These are phyloP conservation scores for Euphorbia corollata DNA, from an alignment of 441 rosid species.

Conservation along the genomic window DNA sequence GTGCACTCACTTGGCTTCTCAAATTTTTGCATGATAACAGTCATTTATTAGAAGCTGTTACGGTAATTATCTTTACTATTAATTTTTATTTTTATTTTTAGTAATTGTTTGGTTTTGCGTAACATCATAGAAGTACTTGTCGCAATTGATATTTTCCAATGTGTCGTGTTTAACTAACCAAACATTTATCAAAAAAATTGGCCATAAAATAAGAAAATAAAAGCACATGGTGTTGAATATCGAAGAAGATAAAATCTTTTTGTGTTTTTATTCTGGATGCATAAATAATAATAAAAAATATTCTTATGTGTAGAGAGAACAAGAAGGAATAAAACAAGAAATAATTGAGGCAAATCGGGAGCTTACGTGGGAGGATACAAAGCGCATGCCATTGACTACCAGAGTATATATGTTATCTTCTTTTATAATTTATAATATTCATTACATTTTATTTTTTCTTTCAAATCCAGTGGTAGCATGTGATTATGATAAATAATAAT, in stretches of 20 bases:
- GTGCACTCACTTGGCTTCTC: slow-evolving; percentile 72
- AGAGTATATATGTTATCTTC: slow-evolving; percentile 33
- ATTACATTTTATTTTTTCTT: background rate
- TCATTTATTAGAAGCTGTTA: slow-evolving; percentile 46
- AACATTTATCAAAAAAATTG: too few species aligned
- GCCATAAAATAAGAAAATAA: too few species aligned
- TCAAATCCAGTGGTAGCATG: background rate
- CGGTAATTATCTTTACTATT: slow-evolving; percentile 29
- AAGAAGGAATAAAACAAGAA: slow-evolving; percentile 43
- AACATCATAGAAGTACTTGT: too few species aligned
- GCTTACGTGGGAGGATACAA: slow-evolving; percentile 83
- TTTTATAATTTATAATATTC: background rate
- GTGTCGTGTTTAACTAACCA: too few species aligned
- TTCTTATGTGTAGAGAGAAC: slow-evolving; percentile 43
- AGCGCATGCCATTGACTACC: slow-evolving; percentile 72
- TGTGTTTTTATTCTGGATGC: too few species aligned
- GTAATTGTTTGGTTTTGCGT: background rate
- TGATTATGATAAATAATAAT: too few species aligned
- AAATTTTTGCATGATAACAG: slow-evolving; percentile 69
- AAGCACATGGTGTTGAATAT: too few species aligned
- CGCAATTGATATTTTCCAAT: too few species aligned
- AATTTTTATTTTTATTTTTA: too few species aligned
- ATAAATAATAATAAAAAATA: too few species aligned
- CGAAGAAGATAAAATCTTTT: too few species aligned
- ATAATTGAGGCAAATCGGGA: slow-evolving; percentile 42